phyloP scores from a whole-genome alignment of 2,329 filamentous ascomycete genomes.

The Aspergillus cejpii region DNA sequence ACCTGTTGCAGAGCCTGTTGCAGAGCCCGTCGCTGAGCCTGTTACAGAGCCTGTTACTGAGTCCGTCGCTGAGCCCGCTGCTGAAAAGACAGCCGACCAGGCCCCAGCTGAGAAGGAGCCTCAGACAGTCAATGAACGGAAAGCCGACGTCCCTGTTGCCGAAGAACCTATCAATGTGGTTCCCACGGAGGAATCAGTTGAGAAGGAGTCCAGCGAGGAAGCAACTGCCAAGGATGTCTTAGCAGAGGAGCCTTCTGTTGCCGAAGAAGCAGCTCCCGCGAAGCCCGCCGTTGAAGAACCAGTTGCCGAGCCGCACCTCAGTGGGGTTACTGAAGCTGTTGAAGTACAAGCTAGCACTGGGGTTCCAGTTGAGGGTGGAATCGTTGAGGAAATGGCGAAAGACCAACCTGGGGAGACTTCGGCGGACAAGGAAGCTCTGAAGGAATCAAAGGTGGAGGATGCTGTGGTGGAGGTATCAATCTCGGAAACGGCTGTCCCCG shows the following conservation, averaged over 20 bases:
- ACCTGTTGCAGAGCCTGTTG: slow-evolving; percentile 2
- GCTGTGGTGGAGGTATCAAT: no score
- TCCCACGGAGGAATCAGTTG: slow-evolving; percentile 5
- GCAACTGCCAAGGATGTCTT: neutral
- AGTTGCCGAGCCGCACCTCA: neutral
- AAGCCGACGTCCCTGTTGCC: slow-evolving; percentile 4
- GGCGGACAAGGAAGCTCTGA: slow-evolving; percentile 7
- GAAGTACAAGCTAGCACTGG: slow-evolving; percentile 2
- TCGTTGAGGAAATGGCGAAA: no score
- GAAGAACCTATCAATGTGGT: slow-evolving; percentile 4
- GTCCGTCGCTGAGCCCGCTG: neutral
- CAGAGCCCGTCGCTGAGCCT: slow-evolving; percentile 1
- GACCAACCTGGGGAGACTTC: neutral
- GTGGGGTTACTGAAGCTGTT: neutral
- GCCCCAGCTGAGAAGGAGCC: slow-evolving; percentile 2
- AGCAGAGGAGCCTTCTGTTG: neutral
- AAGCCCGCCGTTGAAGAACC: slow-evolving; percentile 2
- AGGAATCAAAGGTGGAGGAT: neutral
- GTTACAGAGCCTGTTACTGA: slow-evolving; percentile 6
- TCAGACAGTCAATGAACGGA: slow-evolving; percentile 1
- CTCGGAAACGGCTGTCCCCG: neutral
- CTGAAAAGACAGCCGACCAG: slow-evolving; percentile 2
- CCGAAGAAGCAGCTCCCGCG: slow-evolving; percentile 2
- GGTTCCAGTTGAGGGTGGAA: no score
- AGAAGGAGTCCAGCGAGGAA: slow-evolving; percentile 12